Conservation (phyloP, 495 filamentous ascomycete species). For the Platismatia glauca region DNA sequence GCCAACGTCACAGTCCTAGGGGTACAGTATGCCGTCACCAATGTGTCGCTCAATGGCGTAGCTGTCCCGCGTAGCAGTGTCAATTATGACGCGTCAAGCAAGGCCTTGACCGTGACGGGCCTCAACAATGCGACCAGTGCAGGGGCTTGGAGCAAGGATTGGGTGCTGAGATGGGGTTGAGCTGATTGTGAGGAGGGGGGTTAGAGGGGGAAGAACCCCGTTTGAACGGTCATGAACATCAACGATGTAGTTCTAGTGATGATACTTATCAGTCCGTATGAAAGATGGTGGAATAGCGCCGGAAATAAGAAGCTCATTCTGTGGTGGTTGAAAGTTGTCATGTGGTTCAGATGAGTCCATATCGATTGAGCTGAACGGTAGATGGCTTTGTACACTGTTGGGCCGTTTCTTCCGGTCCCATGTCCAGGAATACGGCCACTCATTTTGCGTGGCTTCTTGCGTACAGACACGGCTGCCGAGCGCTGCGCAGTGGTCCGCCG, state of each 20-base stretch:
- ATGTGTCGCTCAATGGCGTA: slow-evolving; percentile 46
- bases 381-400: background rate
- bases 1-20: slow-evolving; percentile 61
- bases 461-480: background rate
- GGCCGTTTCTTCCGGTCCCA: background rate
- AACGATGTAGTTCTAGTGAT: background rate
- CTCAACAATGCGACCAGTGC: slow-evolving; percentile 39
- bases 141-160: slow-evolving; percentile 50
- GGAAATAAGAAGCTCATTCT: background rate
- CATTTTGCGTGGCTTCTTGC: background rate
- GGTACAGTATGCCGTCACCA: slow-evolving; percentile 34
- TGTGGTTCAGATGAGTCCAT: background rate
- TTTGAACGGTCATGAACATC: background rate
- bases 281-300: background rate
- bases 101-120: slow-evolving; percentile 42
- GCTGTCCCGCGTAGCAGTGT: slow-evolving; percentile 34
- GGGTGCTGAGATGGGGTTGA: slow-evolving; percentile 48
- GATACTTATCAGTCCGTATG: background rate
- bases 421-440: background rate
- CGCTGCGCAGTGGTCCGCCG: background rate
- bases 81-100: slow-evolving; percentile 39
- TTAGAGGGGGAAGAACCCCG: background rate
- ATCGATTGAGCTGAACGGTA: background rate
- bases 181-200: background rate
- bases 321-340: background rate